A percentile compares a stretch with the other conserved stretches of the same genome.
These are phyloP conservation scores for Histomonas meleagridis DNA, from an alignment of 208 protist genomes.

Conservation along the genomic window DNA sequence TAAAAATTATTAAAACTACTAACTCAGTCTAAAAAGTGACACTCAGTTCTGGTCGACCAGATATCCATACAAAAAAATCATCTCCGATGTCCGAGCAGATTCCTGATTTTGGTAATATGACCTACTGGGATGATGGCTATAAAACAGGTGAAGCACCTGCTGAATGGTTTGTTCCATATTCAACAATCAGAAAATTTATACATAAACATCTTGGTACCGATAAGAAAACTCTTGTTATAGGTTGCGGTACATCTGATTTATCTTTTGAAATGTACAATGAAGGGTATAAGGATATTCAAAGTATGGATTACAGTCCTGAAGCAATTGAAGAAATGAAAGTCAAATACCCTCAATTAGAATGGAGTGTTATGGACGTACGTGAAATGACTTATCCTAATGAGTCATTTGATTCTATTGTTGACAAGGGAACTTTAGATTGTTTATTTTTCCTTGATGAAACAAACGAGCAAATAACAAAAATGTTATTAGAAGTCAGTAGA, in stretches of 20 bases:
- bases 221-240: not conserved
- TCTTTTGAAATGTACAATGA: not conserved
- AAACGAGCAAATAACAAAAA: too few species aligned
- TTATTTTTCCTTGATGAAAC: not conserved
- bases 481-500: not conserved
- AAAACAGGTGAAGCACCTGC: not conserved
- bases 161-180: not conserved
- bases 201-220: not conserved
- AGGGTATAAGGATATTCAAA: not conserved
- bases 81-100: too few species aligned
- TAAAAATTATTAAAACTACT: too few species aligned
- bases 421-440: slow-evolving; percentile 27
- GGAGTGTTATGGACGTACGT: not conserved
- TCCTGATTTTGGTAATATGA: not conserved
- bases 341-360: not conserved
- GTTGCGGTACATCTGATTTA: not conserved
- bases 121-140: not conserved
- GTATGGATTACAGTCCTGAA: not conserved
- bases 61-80: too few species aligned
- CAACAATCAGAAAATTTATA: not conserved
- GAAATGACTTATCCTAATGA: not conserved
- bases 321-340: slow-evolving; percentile 33
- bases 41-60: too few species aligned
- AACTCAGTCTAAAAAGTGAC: too few species aligned
- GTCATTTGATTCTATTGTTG: not conserved